Evolutionary conservation across 2,329 filamentous ascomycete genomes (phyloP).

Genomic region (Cercospora sp.): DNA sequence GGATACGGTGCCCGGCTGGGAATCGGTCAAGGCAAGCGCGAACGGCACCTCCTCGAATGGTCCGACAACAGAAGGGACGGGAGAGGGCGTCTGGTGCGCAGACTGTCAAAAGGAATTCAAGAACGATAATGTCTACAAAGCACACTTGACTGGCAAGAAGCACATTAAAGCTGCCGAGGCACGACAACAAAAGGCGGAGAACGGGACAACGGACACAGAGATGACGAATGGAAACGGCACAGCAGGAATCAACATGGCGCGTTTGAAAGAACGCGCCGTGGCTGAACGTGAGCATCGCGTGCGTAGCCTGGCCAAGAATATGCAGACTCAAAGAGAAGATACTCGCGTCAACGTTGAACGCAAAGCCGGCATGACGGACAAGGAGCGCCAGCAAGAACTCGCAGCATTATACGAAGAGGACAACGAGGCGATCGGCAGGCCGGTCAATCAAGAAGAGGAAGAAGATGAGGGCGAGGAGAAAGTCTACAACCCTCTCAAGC

Average conservation of each 20-base stretch:
- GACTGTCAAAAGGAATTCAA: slow-evolving; percentile 95
- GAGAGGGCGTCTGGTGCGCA: slow-evolving; percentile 79
- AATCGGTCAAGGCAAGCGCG: slow-evolving; percentile 46
- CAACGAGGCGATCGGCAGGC: slow-evolving; percentile 53
- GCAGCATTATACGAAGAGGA: slow-evolving; percentile 76
- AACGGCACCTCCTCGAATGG: slow-evolving; percentile 31
- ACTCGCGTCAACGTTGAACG: slow-evolving; percentile 94
- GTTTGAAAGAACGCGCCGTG: slow-evolving; percentile 83
- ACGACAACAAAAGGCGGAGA: slow-evolving; percentile 47
- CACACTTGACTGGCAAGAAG: slow-evolving; percentile 86
- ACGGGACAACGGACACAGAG: slow-evolving; percentile 29
- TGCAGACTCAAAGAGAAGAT: slow-evolving; percentile 84
- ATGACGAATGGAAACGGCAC: slow-evolving; percentile 23
- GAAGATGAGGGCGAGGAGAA: slow-evolving; percentile 72
- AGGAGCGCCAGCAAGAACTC: slow-evolving; percentile 89
- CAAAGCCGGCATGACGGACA: slow-evolving; percentile 95
- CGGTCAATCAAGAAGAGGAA: slow-evolving; percentile 55
- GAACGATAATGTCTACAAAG: slow-evolving; percentile 91
- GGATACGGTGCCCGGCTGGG: slow-evolving; percentile 77
- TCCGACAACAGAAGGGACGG: slow-evolving; percentile 55
- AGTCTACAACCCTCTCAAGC: slow-evolving; percentile 94
- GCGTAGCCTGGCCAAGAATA: slow-evolving; percentile 73
- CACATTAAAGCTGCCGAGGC: slow-evolving; percentile 80
- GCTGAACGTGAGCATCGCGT: slow-evolving; percentile 86
- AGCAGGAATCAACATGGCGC: slow-evolving; percentile 33